Evolutionary conservation across 495 filamentous ascomycete genomes (phyloP).

Genomic region (Lasiosphaeriaceae sp.): DNA sequence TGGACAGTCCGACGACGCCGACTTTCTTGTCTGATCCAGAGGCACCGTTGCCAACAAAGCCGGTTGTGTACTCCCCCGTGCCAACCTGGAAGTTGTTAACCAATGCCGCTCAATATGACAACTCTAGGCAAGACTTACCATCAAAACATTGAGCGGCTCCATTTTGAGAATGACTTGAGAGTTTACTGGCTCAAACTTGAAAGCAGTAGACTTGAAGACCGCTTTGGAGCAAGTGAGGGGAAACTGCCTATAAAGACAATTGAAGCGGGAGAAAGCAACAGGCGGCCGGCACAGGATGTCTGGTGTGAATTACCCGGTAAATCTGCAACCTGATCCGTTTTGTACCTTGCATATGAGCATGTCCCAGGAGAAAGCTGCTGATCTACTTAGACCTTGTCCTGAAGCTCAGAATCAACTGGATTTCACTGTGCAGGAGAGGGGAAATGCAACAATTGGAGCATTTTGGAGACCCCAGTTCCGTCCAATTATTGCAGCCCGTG

Average conservation of each 20-base stretch:
- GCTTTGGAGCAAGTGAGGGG: too few species aligned
- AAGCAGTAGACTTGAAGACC: too few species aligned
- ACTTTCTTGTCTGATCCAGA: conserved; percentile 89
- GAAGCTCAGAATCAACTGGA: not conserved
- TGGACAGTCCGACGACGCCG: conserved; percentile 82
- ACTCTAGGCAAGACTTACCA: conserved; percentile 56
- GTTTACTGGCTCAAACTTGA: too few species aligned
- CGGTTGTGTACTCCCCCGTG: conserved; percentile 95
- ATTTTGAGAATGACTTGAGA: conserved; percentile 38
- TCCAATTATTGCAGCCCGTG: not conserved
- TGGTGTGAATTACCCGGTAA: not conserved
- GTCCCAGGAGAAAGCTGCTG: not conserved
- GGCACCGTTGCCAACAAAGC: conserved; percentile 73
- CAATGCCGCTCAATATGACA: not conserved
- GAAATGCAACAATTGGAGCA: conserved; percentile 4
- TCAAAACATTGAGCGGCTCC: conserved; percentile 80
- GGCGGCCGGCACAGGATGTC: not conserved
- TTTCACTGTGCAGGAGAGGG: not conserved
- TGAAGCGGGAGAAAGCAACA: not conserved
- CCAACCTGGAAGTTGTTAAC: conserved; percentile 54
- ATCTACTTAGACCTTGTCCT: not conserved
- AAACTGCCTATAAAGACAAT: not conserved
- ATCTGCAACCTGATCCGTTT: not conserved
- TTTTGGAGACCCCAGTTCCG: not conserved
- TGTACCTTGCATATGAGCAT: conserved; percentile 5